These are phyloP conservation scores for Malassezia cuniculi DNA, from an alignment of 1,284 basidiomycete species.

Conservation along the genomic window DNA sequence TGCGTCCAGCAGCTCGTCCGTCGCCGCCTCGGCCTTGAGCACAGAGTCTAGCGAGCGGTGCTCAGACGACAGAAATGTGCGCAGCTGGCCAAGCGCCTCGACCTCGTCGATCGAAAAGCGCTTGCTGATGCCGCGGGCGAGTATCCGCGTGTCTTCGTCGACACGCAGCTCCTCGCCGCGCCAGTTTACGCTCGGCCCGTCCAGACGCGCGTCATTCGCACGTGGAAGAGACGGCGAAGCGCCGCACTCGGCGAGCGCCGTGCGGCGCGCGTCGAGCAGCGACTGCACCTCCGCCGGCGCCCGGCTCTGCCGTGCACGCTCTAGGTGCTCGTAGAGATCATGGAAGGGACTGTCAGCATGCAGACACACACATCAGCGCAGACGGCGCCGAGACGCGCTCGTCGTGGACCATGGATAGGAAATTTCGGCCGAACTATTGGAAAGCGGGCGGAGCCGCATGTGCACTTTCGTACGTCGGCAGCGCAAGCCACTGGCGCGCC, in stretches of 20 bases:
- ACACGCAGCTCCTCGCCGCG: slow-evolving; percentile 53
- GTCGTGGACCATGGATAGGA: neutral
- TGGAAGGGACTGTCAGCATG: slow-evolving; percentile 18
- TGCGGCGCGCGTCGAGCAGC: slow-evolving; percentile 17
- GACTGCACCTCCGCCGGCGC: slow-evolving; percentile 15
- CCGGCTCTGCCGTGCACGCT: slow-evolving; percentile 20
- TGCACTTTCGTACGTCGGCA: slow-evolving; percentile 31
- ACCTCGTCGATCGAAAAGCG: slow-evolving; percentile 64
- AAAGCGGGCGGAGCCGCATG: too few relatives aligned
- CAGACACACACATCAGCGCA: slow-evolving; percentile 1
- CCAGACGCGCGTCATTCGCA: slow-evolving; percentile 4
- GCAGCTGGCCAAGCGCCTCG: slow-evolving; percentile 58
- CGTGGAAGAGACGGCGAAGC: slow-evolving; percentile 18
- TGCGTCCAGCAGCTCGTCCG: slow-evolving; percentile 52
- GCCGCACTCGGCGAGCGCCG: slow-evolving; percentile 20
- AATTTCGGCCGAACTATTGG: slow-evolving; percentile 3
- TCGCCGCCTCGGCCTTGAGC: slow-evolving; percentile 1
- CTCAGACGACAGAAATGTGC: slow-evolving; percentile 66
- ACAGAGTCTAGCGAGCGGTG: slow-evolving; percentile 50
- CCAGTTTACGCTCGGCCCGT: neutral
- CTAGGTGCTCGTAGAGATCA: slow-evolving; percentile 36
- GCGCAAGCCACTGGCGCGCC: slow-evolving; percentile 30
- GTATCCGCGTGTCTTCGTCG: slow-evolving; percentile 56
- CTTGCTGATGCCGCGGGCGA: slow-evolving; percentile 57
- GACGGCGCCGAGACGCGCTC: neutral